Base-by-base conservation (phyloP, 1,284 basidiomycete genomes). In the Sanghuangporus sanghuang region DNA sequence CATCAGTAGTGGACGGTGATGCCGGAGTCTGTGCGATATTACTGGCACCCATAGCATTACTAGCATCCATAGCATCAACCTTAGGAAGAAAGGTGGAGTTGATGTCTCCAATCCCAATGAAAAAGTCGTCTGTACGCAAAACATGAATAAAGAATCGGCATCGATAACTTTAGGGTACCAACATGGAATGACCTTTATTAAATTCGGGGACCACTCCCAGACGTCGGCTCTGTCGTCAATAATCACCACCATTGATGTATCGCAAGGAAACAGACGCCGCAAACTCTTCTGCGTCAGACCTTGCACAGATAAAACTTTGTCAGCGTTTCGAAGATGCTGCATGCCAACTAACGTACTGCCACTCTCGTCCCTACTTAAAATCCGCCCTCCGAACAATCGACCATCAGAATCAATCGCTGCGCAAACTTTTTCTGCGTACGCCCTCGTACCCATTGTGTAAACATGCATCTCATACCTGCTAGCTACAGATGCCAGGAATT, bases 171-270 rank as follows among this genome's bases (percentile, higher is more conserved):
- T 40, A 59, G 40, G 8, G 36, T 21, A 83, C 93, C 71, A 68
- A 95, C 95, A 99, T 57, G 96, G 96, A 36, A 96, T 85, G 63
- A 98, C 96, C 78, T 98, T 97, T 73, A 99, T 85, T 39, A 99
- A 81, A 74, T 99, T 98, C 0, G 96, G 95, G 70, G 90, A 89
- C 85, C 92, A 93, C 69, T 93, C 92, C 96, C 96, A 99, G 21
- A 99, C 96, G 72, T 99, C 96, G 1, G 94, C 92, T 38, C 96
- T 87, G 76, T 99, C 96, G 75, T 99, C 96, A 67, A 99, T 99
- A 71, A 99, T 93, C 67, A 98, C 96, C 1, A 98, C 96, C 96
- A 98, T 99, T 57, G 93, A 95, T 50, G 94, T 95, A 76, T 98
- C 96, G 61, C 92, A 93, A 1, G 96, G 96, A 72, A 99, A 99